phyloP scores from a whole-genome alignment of 2,329 filamentous ascomycete species.

The Dothistroma pini region DNA sequence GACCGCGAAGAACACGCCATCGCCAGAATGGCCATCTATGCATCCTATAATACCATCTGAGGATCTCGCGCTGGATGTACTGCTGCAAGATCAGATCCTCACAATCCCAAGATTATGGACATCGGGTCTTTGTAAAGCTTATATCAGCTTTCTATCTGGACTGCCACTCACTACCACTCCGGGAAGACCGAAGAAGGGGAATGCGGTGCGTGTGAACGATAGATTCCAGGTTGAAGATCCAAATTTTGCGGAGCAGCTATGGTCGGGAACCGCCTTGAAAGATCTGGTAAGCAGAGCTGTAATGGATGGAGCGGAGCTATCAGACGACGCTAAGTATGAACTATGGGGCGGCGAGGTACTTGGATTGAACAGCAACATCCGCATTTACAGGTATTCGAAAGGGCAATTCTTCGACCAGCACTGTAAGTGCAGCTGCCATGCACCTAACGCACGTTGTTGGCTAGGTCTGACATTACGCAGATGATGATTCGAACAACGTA shows the following conservation, averaged over 20 bases:
- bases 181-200: constrained; percentile 70
- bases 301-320: constrained; percentile 31
- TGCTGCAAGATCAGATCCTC: constrained; percentile 65
- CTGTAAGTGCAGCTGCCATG: constrained; percentile 58
- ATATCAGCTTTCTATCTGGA: constrained; percentile 67
- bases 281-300: constrained; percentile 50
- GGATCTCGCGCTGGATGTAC: constrained; percentile 58
- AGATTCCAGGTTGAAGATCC: constrained; percentile 78
- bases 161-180: constrained; percentile 75
- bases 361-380: constrained; percentile 84
- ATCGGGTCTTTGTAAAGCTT: constrained; percentile 67
- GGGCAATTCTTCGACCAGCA: constrained; percentile 92
- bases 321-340: constrained; percentile 33
- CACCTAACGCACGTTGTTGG: neutral
- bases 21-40: constrained; percentile 67
- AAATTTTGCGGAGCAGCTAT: constrained; percentile 69
- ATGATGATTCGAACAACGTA: constrained; percentile 81
- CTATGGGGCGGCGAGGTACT: constrained; percentile 76
- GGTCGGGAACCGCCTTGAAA: constrained; percentile 71
- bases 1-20: neutral
- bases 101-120: constrained; percentile 73
- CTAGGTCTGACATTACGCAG: constrained; percentile 42
- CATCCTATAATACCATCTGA: constrained; percentile 63
- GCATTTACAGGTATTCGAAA: constrained; percentile 80
- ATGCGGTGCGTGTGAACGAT: constrained; percentile 84